Evolutionary conservation across 495 filamentous ascomycete genomes (phyloP).

Genomic region (Beverwykella pulmonaria): DNA sequence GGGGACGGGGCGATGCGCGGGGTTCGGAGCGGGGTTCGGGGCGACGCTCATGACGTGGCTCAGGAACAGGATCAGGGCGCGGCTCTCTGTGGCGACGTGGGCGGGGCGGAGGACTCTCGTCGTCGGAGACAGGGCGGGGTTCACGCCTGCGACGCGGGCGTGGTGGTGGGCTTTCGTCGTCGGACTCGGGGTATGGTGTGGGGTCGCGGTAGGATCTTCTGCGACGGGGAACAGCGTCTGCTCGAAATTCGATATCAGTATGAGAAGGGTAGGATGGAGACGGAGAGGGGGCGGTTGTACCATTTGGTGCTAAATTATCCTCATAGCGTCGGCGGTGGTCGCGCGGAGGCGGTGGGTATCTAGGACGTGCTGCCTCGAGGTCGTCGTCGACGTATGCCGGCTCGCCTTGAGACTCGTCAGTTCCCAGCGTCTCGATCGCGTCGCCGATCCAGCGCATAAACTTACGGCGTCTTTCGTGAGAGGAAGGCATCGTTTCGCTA

Average conservation of each 20-base stretch:
- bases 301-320: background rate
- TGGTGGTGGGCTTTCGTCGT: background rate
- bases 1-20: background rate
- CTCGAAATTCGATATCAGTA: background rate
- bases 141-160: background rate
- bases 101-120: background rate
- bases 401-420: constrained; percentile 4
- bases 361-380: background rate
- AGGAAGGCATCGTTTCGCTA: background rate
- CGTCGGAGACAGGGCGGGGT: background rate
- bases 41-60: background rate
- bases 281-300: background rate
- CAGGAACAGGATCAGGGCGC: background rate
- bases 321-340: background rate
- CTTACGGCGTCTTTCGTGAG: background rate
- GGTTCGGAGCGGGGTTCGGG: background rate
- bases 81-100: background rate
- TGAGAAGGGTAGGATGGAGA: background rate
- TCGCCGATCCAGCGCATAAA: background rate
- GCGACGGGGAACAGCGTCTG: background rate
- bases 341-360: constrained; percentile 2
- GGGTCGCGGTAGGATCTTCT: background rate
- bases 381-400: constrained; percentile 4
- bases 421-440: background rate
- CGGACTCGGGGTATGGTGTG: background rate